phyloP scores from a whole-genome alignment of 306 rosid species.

The Rosa lucieae region DNA sequence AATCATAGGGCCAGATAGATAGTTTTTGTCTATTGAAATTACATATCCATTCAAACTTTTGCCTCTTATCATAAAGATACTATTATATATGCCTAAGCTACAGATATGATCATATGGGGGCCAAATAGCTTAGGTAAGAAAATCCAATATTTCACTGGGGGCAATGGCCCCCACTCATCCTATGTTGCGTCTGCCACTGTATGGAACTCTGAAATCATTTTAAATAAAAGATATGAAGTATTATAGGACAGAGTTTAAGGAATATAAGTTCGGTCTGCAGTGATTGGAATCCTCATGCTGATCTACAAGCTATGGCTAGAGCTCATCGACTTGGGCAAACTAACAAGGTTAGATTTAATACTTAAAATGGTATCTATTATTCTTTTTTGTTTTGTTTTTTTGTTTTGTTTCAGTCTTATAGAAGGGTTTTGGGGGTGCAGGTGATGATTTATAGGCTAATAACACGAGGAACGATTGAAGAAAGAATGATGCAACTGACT shows the following conservation, averaged over 20 bases:
- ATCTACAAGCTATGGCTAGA: conserved; percentile 99
- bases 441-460: conserved; percentile 95
- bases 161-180: too few species aligned
- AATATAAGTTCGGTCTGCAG: conserved; percentile 42
- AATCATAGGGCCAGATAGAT: too few species aligned
- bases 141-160: too few species aligned
- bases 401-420: conserved; percentile 20
- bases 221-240: background rate
- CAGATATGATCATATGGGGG: too few species aligned
- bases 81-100: too few species aligned
- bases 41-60: too few species aligned
- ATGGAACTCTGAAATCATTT: background rate
- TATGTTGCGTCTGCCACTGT: too few species aligned
- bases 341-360: conserved; percentile 65
- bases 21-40: too few species aligned
- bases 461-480: conserved; percentile 95
- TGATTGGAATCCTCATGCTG: conserved; percentile 99
- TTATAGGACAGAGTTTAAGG: conserved; percentile 9
- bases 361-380: conserved; percentile 16
- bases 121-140: too few species aligned
- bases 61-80: too few species aligned
- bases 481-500: conserved; percentile 98
- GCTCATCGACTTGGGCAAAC: conserved; percentile 99
- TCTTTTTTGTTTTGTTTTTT: background rate
- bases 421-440: conserved; percentile 46